Evolutionary conservation across 2,329 filamentous ascomycete genomes (phyloP).

Genomic region (Laburnicola sp.): DNA sequence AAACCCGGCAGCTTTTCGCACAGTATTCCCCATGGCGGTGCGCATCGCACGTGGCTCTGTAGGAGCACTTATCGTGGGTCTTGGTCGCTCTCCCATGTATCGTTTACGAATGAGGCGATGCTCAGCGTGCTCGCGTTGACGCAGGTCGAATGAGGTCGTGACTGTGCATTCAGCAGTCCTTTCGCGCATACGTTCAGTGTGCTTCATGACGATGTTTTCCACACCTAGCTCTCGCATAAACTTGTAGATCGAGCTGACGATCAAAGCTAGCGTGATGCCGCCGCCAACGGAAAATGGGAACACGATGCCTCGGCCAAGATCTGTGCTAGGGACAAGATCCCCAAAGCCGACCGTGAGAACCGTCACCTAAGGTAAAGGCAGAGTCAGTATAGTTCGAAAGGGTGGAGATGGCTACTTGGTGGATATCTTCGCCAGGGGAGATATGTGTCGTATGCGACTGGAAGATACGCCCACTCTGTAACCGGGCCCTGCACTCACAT

Average conservation of each 20-base stretch:
- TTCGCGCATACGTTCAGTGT: conserved; percentile 58
- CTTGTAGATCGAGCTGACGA: conserved; percentile 77
- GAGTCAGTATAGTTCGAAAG: too few species aligned
- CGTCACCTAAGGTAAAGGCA: conserved; percentile 16
- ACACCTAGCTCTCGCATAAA: conserved; percentile 63
- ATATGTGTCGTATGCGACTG: too few species aligned
- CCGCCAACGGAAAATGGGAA: conserved; percentile 84
- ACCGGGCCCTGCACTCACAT: conserved; percentile 23
- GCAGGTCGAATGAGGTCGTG: conserved; percentile 56
- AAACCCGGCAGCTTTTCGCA: conserved; percentile 9
- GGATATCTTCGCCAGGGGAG: too few species aligned
- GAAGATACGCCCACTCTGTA: too few species aligned
- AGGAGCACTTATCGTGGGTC: conserved; percentile 32
- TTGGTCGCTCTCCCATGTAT: conserved; percentile 5
- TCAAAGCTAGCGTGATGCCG: conserved; percentile 80
- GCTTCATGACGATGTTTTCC: conserved; percentile 64
- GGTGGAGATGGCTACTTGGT: too few species aligned
- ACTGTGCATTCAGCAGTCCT: conserved; percentile 59
- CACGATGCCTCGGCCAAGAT: conserved; percentile 69
- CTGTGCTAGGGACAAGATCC: conserved; percentile 60
- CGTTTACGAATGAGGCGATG: conserved; percentile 28
- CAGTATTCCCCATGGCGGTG: conserved; percentile 25
- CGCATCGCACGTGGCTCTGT: conserved; percentile 24
- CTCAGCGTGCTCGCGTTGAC: conserved; percentile 34
- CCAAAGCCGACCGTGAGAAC: conserved; percentile 49